A percentile compares a stretch with the other conserved stretches of the same genome.
phyloP scores from a whole-genome alignment of 257 asterid genomes.

The Mentha longifolia region DNA sequence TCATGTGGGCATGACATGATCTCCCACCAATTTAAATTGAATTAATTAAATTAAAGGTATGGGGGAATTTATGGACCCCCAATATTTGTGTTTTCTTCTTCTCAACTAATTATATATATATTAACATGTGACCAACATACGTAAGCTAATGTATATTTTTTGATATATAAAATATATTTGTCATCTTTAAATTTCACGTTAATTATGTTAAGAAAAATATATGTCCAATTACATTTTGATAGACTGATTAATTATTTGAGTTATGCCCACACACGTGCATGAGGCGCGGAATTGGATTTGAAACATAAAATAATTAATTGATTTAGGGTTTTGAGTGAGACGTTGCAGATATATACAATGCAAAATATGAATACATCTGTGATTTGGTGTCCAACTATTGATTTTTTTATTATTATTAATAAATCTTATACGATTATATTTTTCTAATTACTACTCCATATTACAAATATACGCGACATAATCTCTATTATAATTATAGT shows the following conservation, averaged over 20 bases:
- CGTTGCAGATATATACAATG: no score
- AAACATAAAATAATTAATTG: conserved; percentile 20
- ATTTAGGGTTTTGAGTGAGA: no score
- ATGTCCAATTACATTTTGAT: no score
- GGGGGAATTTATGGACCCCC: conserved; percentile 47
- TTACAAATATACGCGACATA: no score
- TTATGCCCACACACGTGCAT: conserved; percentile 20
- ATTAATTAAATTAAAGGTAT: conserved; percentile 29
- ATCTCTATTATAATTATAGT: no score
- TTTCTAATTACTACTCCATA: no score
- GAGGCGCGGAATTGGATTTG: conserved; percentile 19
- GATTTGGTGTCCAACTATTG: no score
- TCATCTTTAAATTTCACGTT: no score
- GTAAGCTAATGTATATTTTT: background rate
- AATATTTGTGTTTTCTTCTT: conserved; percentile 27
- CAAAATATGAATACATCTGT: no score
- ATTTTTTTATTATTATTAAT: no score
- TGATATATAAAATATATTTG: background rate
- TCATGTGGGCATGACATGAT: conserved; percentile 43
- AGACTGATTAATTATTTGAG: background rate
- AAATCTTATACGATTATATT: no score
- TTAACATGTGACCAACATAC: background rate
- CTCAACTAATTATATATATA: background rate
- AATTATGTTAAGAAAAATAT: no score
- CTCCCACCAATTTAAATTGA: conserved; percentile 31